Conservation (phyloP, 495 filamentous ascomycete genomes). For the Penicilliopsis zonata region DNA sequence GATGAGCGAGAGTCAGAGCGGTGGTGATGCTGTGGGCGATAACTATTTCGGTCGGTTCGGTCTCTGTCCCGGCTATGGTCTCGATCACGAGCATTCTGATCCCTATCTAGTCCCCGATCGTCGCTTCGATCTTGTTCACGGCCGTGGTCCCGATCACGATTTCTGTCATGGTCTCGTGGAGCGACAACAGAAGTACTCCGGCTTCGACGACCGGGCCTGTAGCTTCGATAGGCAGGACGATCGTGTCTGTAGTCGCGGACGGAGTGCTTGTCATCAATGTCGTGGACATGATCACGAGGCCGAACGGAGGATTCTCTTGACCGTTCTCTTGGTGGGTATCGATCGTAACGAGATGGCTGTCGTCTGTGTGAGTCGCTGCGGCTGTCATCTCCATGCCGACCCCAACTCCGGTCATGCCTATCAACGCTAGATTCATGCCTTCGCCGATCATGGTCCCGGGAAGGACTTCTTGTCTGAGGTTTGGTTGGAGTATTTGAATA, state of each 20-base stretch:
- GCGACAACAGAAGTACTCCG: conserved; percentile 21
- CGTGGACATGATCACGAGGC: conserved; percentile 19
- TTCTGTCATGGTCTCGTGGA: conserved; percentile 6
- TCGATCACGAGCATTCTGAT: conserved; percentile 19
- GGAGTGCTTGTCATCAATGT: conserved; percentile 19
- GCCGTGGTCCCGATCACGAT: conserved; percentile 2
- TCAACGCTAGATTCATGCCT: conserved; percentile 20
- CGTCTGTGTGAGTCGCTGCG: conserved; percentile 21
- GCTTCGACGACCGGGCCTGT: conserved; percentile 25
- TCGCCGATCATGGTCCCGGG: conserved; percentile 12
- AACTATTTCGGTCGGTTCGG: no score
- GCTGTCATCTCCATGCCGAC: conserved; percentile 17
- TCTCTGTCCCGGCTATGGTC: conserved; percentile 13
- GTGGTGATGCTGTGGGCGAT: no score
- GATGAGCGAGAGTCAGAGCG: no score
- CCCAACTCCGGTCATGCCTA: conserved; percentile 14
- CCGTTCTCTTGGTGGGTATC: conserved; percentile 18
- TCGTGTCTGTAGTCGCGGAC: conserved; percentile 24
- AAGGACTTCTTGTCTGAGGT: conserved; percentile 14
- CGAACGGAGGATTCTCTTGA: conserved; percentile 24
- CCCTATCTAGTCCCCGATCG: conserved; percentile 11
- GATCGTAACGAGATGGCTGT: conserved; percentile 20
- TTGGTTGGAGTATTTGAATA: conserved; percentile 16
- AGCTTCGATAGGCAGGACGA: conserved; percentile 22
- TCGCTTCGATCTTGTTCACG: conserved; percentile 9